These are phyloP conservation scores for Puya raimondii DNA, from an alignment of 176 grass and related monocot genomes.

Conservation along the genomic window DNA sequence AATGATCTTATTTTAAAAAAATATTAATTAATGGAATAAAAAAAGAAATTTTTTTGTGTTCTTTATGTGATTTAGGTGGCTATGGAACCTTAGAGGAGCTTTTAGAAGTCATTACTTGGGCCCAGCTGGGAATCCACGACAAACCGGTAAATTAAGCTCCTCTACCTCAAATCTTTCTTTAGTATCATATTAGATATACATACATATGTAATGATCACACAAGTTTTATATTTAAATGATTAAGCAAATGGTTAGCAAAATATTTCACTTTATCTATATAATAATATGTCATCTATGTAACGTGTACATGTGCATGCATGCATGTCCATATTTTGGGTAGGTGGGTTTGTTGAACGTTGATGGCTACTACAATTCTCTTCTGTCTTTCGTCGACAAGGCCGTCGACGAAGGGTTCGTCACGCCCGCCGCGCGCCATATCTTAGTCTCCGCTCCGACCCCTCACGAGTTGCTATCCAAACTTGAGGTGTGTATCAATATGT, in stretches of 20 bases:
- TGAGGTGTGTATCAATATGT: slow-evolving; percentile 11
- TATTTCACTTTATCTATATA: no score
- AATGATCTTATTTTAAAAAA: no score
- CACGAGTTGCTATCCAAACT: slow-evolving; percentile 38
- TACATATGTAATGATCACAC: not conserved
- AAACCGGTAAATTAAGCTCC: slow-evolving; percentile 40
- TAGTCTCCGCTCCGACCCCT: slow-evolving; percentile 30
- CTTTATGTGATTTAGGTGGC: slow-evolving; percentile 30
- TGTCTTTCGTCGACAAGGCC: slow-evolving; percentile 51
- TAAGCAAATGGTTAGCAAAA: not conserved
- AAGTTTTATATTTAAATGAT: not conserved
- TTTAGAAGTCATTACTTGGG: slow-evolving; percentile 62
- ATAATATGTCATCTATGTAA: no score
- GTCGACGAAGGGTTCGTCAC: slow-evolving; percentile 57
- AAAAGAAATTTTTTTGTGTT: no score
- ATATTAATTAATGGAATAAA: no score
- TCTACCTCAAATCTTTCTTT: not conserved
- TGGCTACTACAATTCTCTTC: slow-evolving; percentile 57
- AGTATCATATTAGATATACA: not conserved
- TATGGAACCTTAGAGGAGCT: slow-evolving; percentile 62
- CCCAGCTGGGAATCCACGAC: slow-evolving; percentile 53
- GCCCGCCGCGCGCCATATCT: slow-evolving; percentile 37
- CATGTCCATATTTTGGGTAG: slow-evolving; percentile 1
- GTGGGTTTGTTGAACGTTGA: slow-evolving; percentile 63
- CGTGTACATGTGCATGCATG: no score